These are phyloP conservation scores for Wallacemonas sp. DNA, from an alignment of 208 protist genomes.

Conservation along the genomic window DNA sequence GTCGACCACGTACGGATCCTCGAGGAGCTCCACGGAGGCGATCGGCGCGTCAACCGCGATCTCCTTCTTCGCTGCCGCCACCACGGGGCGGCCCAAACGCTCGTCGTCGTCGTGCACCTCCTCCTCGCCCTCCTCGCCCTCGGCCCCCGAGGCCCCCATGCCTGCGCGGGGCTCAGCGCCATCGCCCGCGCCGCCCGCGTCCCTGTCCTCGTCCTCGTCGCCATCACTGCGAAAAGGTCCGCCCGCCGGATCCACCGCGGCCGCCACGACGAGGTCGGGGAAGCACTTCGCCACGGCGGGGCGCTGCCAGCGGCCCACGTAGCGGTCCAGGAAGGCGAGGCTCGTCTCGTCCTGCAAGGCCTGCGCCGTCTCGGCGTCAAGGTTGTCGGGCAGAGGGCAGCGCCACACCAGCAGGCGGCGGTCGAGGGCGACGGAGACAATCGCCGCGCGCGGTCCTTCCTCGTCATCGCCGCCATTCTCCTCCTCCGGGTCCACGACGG, in stretches of 20 bases:
- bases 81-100: too few species aligned
- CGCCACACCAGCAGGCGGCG: constrained; percentile 68
- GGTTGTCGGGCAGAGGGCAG: constrained; percentile 48
- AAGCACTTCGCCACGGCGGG: constrained; percentile 1
- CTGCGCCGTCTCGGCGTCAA: constrained; percentile 39
- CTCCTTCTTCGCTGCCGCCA: too few species aligned
- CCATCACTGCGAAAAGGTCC: neutral
- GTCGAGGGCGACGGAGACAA: constrained; percentile 68
- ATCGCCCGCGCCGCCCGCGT: constrained; percentile 5
- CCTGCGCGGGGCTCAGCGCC: neutral
- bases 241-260: neutral
- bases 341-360: constrained; percentile 20
- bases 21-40: constrained; percentile 65
- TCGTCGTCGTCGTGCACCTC: constrained; percentile 9
- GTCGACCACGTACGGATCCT: constrained; percentile 40
- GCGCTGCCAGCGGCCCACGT: constrained; percentile 7
- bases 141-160: neutral
- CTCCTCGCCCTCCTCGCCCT: neutral
- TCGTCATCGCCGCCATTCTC: constrained; percentile 44
- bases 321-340: constrained; percentile 7
- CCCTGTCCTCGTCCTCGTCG: neutral
- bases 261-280: constrained; percentile 2
- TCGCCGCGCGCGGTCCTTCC: constrained; percentile 26
- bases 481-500: constrained; percentile 29
- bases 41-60: constrained; percentile 31